Evolutionary conservation across 345 rosid genomes (phyloP).

Genomic region (Nasturtium officinale): DNA sequence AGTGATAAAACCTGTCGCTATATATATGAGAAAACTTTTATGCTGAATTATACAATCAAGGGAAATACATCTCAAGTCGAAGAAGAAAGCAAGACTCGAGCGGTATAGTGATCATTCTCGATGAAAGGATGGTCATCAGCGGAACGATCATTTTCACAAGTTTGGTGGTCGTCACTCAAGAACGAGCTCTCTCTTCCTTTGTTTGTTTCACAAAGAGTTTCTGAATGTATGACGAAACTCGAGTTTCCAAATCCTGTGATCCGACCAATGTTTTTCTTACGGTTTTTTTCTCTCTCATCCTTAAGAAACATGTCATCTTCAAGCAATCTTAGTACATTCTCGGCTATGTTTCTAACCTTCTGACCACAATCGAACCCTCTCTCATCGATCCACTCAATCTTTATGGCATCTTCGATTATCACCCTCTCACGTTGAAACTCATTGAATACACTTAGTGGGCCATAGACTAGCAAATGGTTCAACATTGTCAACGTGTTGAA

Average conservation of each 20-base stretch:
- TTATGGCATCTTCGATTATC: constrained; percentile 44
- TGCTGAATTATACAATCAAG: constrained; percentile 19
- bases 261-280: constrained; percentile 50
- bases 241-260: constrained; percentile 77
- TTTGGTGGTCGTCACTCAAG: neutral
- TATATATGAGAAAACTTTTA: neutral
- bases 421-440: constrained; percentile 62
- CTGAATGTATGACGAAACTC: constrained; percentile 28
- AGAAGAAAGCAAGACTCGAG: constrained; percentile 47
- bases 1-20: neutral
- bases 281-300: constrained; percentile 59
- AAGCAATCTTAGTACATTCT: constrained; percentile 53
- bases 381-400: constrained; percentile 58
- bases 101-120: constrained; percentile 18
- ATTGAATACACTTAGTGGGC: constrained; percentile 65
- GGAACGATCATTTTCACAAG: constrained; percentile 7
- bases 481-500: constrained; percentile 65
- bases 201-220: constrained; percentile 19
- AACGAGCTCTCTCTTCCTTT: neutral
- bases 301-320: constrained; percentile 50
- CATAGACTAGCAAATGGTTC: constrained; percentile 71
- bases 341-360: constrained; percentile 52
- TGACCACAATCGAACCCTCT: constrained; percentile 75
- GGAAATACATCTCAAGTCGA: constrained; percentile 14
- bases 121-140: constrained; percentile 54